Evolutionary conservation across 2,329 filamentous ascomycete genomes (phyloP), one percentile per base, ranked within the genome.

Genomic region (Aspergillus terreus): DNA sequence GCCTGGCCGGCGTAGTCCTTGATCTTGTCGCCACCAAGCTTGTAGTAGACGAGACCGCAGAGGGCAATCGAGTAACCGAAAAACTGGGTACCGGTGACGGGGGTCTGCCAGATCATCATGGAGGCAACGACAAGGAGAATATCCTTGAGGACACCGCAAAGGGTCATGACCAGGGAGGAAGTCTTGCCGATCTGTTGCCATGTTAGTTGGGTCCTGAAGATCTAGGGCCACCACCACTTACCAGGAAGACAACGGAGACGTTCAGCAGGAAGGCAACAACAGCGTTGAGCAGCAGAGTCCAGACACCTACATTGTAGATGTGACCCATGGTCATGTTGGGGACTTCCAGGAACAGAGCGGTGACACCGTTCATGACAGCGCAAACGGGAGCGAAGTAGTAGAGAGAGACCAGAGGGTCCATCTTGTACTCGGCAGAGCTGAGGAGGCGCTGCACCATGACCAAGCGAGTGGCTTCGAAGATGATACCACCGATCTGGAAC

Each of bases 331-430:
- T 78, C 72, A 95, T 83, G 35, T 67, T 76, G 33, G 82, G 82
- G 2, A 87, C 69, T 72, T 95, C 89, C n/a, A 83, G 76, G 59
- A 87, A 76, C 52, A 89, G 68, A 55, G 86, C 83, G 32, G 90
- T 83, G 35, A 86, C 61, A 50, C 86, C 76, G 74, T 95, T 95
- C 84, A 91, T 90, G 62, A 86, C 72, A 45, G 88, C 87, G 72
- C 90, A 95, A 45, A 90, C 85, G 4, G 90, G 90, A 0, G 90
- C 90, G 67, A 90, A 95, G 78, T 95, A 95, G 79, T 95, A 95
- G 19, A 95, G 81, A 30, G 88, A 90, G 55, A 94, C 89, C 33
- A 95, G 80, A 33, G 90, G 89, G 65, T 94, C 88, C 90, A 95
- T 94, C 77, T 89, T 90, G 75, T 88, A 86, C 67, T 90, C 88